phyloP scores from a whole-genome alignment of 2,329 filamentous ascomycete genomes.

The Westerdykella aurantiaca region DNA sequence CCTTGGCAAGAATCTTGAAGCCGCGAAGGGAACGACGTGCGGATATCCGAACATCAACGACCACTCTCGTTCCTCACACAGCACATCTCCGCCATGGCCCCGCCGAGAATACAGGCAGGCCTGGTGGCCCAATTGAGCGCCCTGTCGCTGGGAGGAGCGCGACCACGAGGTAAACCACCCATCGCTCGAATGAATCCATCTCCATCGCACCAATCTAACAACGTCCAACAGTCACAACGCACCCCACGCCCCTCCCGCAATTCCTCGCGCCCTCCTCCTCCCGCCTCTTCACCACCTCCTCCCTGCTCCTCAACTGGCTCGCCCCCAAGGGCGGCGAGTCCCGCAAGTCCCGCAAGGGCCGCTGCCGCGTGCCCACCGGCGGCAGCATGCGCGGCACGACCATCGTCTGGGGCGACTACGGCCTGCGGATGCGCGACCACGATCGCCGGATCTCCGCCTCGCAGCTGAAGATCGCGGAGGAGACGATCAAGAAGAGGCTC shows the following conservation, averaged over 20 bases:
- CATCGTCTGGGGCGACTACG: conserved; percentile 93
- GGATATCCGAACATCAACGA: not conserved
- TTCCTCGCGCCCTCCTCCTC: conserved; percentile 40
- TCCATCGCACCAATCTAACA: conserved; percentile 1
- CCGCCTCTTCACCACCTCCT: conserved; percentile 70
- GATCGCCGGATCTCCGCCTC: conserved; percentile 82
- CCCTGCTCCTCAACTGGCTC: conserved; percentile 64
- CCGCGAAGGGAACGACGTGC: not conserved
- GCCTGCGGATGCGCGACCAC: conserved; percentile 87
- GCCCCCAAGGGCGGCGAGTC: conserved; percentile 72
- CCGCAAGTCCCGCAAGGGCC: conserved; percentile 84
- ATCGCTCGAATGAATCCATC: not conserved
- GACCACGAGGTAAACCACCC: conserved; percentile 18
- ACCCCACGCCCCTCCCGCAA: conserved; percentile 16
- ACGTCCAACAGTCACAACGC: conserved; percentile 13
- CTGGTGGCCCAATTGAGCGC: conserved; percentile 31
- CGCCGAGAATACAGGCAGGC: conserved; percentile 33
- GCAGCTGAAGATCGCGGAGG: conserved; percentile 84
- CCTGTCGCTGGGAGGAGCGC: conserved; percentile 20
- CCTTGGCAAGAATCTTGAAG: conserved; percentile 13
- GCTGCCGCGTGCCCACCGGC: conserved; percentile 80
- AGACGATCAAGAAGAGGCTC: conserved; percentile 83
- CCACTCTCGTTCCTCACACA: not conserved
- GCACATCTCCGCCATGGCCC: conserved; percentile 33
- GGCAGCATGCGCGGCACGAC: conserved; percentile 90